These are phyloP conservation scores for Geosmithia putterillii DNA, from an alignment of 2,329 filamentous ascomycete genomes.

Conservation along the genomic window DNA sequence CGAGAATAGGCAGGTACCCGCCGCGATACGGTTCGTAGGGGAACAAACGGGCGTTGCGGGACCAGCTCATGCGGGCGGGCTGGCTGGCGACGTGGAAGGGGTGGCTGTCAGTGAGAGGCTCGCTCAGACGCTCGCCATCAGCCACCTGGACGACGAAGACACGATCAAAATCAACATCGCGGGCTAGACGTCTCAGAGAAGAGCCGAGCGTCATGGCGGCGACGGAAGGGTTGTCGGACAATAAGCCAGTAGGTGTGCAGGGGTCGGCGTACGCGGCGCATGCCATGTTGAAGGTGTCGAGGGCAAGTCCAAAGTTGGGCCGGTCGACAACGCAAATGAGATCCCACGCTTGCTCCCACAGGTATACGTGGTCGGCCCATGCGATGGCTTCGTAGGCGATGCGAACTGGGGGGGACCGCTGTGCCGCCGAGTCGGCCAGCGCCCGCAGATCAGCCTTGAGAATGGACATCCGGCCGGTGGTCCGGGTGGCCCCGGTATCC, in stretches of 20 bases:
- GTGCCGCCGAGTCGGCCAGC: slow-evolving; percentile 54
- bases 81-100: slow-evolving; percentile 7
- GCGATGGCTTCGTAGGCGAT: slow-evolving; percentile 65
- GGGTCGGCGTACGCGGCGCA: neutral
- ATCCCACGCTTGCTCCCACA: slow-evolving; percentile 62
- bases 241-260: neutral
- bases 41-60: slow-evolving; percentile 2
- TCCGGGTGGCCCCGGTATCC: slow-evolving; percentile 7
- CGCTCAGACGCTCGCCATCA: slow-evolving; percentile 52
- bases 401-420: slow-evolving; percentile 41
- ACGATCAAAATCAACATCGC: slow-evolving; percentile 46
- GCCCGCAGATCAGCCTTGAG: slow-evolving; percentile 51
- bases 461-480: slow-evolving; percentile 34
- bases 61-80: slow-evolving; percentile 4
- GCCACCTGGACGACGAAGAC: slow-evolving; percentile 70
- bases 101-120: slow-evolving; percentile 37
- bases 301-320: slow-evolving; percentile 62
- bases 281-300: slow-evolving; percentile 71
- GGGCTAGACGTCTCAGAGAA: slow-evolving; percentile 16
- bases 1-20: neutral
- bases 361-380: slow-evolving; percentile 59
- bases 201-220: neutral
- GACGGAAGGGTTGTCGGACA: neutral
- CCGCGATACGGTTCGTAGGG: neutral
- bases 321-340: slow-evolving; percentile 53